Conservation (phyloP, 176 grass and related monocot species). For the Lolium multiflorum region DNA sequence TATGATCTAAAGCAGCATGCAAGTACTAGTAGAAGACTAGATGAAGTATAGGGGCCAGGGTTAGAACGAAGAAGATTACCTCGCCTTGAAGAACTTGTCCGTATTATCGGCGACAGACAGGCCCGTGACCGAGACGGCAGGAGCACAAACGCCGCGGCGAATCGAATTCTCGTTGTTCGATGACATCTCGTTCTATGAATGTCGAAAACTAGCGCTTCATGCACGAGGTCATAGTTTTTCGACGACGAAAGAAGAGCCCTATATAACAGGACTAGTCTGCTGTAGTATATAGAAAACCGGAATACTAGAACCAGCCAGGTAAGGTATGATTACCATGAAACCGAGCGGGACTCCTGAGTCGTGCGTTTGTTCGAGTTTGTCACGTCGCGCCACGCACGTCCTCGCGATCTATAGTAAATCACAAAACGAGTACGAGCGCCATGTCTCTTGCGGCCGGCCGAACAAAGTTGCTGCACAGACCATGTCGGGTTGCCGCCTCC, state of each 20-base stretch:
- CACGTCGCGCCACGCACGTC: too few relatives aligned
- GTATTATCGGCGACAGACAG: not conserved
- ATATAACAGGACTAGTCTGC: too few relatives aligned
- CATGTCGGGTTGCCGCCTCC: too few relatives aligned
- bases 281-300: too few relatives aligned
- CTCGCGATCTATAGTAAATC: too few relatives aligned
- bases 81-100: constrained; percentile 14
- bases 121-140: not conserved
- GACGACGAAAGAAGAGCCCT: not conserved
- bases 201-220: not conserved
- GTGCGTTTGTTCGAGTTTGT: too few relatives aligned
- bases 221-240: not conserved
- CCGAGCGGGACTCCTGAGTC: too few relatives aligned
- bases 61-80: not conserved
- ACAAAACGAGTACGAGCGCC: too few relatives aligned
- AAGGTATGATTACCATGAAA: too few relatives aligned
- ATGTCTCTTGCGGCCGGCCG: too few relatives aligned
- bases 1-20: not conserved
- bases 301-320: too few relatives aligned
- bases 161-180: not conserved
- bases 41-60: not conserved
- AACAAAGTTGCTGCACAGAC: too few relatives aligned
- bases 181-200: not conserved
- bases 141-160: not conserved
- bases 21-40: not conserved